Evolutionary conservation across 768 basidiomycete species (phyloP).

Genomic region (Pulveroboletus frians): DNA sequence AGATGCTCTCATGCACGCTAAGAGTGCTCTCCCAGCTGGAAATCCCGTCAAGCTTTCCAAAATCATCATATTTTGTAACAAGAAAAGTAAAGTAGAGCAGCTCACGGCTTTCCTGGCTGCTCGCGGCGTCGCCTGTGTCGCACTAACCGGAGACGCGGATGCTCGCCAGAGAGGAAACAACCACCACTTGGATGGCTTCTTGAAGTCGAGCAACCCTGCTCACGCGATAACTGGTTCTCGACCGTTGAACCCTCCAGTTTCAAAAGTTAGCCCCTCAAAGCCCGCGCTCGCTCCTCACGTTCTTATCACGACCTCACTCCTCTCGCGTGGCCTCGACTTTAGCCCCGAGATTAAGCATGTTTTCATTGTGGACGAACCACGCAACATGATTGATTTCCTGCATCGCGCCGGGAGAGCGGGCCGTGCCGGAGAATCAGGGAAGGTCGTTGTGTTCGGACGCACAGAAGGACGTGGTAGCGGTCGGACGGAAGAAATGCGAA

Average conservation of each 20-base stretch:
- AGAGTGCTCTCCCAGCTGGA: conserved; percentile 16
- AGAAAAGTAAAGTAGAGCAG: conserved; percentile 58
- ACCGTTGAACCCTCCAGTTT: not conserved
- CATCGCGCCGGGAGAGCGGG: conserved; percentile 86
- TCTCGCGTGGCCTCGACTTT: conserved; percentile 89
- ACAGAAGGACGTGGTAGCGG: conserved; percentile 57
- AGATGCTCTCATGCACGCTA: conserved; percentile 40
- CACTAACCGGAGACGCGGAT: conserved; percentile 59
- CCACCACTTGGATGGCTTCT: conserved; percentile 70
- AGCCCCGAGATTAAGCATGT: conserved; percentile 71
- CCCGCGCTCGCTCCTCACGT: conserved; percentile 49
- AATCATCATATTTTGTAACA: conserved; percentile 82
- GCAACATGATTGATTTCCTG: conserved; percentile 88
- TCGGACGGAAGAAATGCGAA: conserved; percentile 46
- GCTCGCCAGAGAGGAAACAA: conserved; percentile 64
- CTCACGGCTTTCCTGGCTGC: conserved; percentile 54
- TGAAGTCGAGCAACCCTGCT: conserved; percentile 32
- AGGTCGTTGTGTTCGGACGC: conserved; percentile 75
- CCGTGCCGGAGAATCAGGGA: conserved; percentile 64
- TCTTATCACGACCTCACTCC: conserved; percentile 83
- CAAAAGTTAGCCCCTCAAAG: conserved; percentile 15
- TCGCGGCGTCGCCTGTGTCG: conserved; percentile 57
- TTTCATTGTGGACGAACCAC: conserved; percentile 82
- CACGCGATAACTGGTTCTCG: not conserved
- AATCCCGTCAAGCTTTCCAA: conserved; percentile 46